phyloP scores from a whole-genome alignment of 1,139 yeast genomes.

The Hemisphaericaspora xylanilytica region DNA sequence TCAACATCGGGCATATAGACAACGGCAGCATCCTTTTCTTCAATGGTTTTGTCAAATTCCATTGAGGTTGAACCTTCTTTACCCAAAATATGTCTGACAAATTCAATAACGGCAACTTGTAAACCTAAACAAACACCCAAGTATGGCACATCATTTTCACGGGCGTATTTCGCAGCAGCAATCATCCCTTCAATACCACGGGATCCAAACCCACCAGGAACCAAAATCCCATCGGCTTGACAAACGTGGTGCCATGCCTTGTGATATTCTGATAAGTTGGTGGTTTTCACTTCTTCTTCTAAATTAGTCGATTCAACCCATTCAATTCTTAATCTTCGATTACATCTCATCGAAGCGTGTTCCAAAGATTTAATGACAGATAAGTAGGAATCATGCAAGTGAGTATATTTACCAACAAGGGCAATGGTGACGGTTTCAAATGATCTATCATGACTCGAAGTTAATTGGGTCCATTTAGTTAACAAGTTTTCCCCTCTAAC shows the following conservation, averaged over 20 bases:
- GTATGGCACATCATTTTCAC: constrained; percentile 90
- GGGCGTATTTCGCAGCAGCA: constrained; percentile 95
- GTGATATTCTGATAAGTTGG: constrained; percentile 76
- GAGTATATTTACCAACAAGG: constrained; percentile 94
- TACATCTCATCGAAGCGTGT: constrained; percentile 89
- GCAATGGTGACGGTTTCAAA: constrained; percentile 90
- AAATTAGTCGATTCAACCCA: constrained; percentile 97
- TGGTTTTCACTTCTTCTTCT: constrained; percentile 65
- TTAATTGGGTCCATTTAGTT: constrained; percentile 75
- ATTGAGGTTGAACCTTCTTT: constrained; percentile 70
- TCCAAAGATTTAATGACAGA: constrained; percentile 94
- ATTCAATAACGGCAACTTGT: constrained; percentile 96
- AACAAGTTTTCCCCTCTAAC: constrained; percentile 68
- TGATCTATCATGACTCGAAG: constrained; percentile 74
- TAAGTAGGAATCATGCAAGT: constrained; percentile 90
- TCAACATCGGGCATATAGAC: constrained; percentile 99
- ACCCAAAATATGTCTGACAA: constrained; percentile 78
- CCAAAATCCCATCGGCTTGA: constrained; percentile 94
- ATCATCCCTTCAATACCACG: constrained; percentile 99
- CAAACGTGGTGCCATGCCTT: constrained; percentile 95
- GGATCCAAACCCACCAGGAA: constrained; percentile 97
- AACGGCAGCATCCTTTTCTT: constrained; percentile 72
- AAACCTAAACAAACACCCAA: constrained; percentile 97
- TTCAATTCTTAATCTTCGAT: constrained; percentile 76
- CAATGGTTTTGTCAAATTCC: constrained; percentile 70